These are phyloP conservation scores for Fusarium avenaceum DNA, from an alignment of 2,329 filamentous ascomycete genomes.

Conservation along the genomic window DNA sequence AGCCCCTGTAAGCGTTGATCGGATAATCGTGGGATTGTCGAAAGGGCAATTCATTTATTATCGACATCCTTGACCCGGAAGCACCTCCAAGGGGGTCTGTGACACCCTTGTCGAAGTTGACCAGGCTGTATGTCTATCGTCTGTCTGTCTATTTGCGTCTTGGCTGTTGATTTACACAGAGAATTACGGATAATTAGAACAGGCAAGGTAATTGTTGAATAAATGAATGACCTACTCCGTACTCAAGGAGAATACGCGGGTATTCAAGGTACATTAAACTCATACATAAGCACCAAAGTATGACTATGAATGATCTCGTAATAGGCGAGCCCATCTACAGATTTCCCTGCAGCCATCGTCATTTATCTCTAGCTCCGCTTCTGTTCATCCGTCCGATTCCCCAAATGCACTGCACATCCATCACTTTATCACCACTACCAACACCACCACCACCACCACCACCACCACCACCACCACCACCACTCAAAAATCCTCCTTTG, in stretches of 20 bases:
- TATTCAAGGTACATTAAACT: not conserved
- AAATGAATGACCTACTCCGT: not conserved
- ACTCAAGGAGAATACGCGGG: not conserved
- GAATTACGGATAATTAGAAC: not conserved
- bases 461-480: slow-evolving; percentile 18
- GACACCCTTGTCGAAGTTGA: slow-evolving; percentile 23
- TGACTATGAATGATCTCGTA: slow-evolving; percentile 16
- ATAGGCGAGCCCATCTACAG: slow-evolving; percentile 11
- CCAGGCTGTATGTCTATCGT: slow-evolving; percentile 7
- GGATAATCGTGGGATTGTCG: slow-evolving; percentile 33
- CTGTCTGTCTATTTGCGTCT: not conserved
- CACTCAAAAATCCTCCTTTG: slow-evolving; percentile 2
- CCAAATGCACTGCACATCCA: slow-evolving; percentile 18
- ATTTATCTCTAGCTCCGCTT: slow-evolving; percentile 12
- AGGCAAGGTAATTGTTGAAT: not conserved
- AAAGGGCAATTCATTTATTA: slow-evolving; percentile 35
- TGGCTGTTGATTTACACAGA: slow-evolving; percentile 1
- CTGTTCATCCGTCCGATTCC: slow-evolving; percentile 13
- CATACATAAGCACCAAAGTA: slow-evolving; percentile 18
- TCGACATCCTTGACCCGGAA: slow-evolving; percentile 28
- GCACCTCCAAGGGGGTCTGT: slow-evolving; percentile 6
- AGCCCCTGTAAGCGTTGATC: slow-evolving; percentile 23
- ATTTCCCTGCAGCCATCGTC: slow-evolving; percentile 18
- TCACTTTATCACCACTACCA: slow-evolving; percentile 28
- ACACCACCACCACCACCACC: slow-evolving; percentile 8